Conservation (phyloP, 805 yeast genomes). For the Ogataea wickerhamii region DNA sequence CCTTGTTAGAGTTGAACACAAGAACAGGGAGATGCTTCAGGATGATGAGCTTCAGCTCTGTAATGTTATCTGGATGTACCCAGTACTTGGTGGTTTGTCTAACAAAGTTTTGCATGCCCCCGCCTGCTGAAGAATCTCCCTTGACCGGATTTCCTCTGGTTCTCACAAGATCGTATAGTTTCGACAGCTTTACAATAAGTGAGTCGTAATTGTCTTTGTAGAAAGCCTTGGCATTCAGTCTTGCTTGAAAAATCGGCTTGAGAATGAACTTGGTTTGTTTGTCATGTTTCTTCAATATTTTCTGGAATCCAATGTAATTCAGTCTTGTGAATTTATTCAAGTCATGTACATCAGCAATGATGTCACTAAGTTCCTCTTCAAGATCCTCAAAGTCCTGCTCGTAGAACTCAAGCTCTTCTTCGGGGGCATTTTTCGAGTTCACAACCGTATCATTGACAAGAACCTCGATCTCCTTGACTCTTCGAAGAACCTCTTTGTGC, state of each 20-base stretch:
- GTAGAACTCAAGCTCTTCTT: constrained; percentile 33
- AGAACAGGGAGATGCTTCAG: constrained; percentile 94
- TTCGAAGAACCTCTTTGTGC: constrained; percentile 76
- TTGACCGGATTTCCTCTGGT: constrained; percentile 93
- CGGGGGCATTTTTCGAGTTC: constrained; percentile 38
- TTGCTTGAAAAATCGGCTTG: constrained; percentile 88
- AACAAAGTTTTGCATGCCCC: constrained; percentile 94
- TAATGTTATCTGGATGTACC: constrained; percentile 98
- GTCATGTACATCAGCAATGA: constrained; percentile 96
- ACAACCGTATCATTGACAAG: constrained; percentile 60
- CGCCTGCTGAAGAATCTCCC: constrained; percentile 98
- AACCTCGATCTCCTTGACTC: constrained; percentile 78
- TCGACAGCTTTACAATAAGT: constrained; percentile 83
- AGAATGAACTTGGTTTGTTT: constrained; percentile 76
- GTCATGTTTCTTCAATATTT: constrained; percentile 95
- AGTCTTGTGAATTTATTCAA: constrained; percentile 89
- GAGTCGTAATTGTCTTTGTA: constrained; percentile 92
- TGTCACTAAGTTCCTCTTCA: constrained; percentile 75
- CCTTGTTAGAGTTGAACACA: constrained; percentile 95
- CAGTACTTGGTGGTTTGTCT: constrained; percentile 98
- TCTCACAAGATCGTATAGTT: constrained; percentile 85
- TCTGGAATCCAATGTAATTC: constrained; percentile 96
- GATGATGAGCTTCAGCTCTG: constrained; percentile 88
- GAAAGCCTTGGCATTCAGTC: constrained; percentile 91
- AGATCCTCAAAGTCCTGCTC: constrained; percentile 70